Evolutionary conservation across 163 green algal genomes (phyloP), one percentile per base, ranked within the genome.

Genomic region (Scenedesmus sp.): DNA sequence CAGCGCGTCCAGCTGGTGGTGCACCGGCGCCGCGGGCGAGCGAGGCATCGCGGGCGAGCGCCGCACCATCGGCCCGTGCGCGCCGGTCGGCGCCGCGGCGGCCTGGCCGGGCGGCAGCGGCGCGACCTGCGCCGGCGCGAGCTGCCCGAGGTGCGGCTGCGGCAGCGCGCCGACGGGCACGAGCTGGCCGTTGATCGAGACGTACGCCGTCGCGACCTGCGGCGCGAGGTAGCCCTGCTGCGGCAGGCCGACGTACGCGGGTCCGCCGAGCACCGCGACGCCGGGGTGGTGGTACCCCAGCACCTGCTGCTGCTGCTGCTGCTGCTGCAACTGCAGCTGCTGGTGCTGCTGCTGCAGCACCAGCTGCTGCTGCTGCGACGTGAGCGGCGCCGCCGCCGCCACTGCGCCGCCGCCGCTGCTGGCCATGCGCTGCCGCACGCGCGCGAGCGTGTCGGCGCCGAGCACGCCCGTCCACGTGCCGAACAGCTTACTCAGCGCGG

Each of bases 401-500:
- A 14, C 3, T 60, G 69, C 22, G 31, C 29, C 57, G 20, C 45
- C n/a, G 42, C 63, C 70, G 51, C 36, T 48, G 36, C 54, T 60
- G 0, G 29, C 62, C 54, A 85, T 67, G n/a, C 69, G 65, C 1
- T n/a, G 47, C 1, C 58, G 34, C 3, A 89, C 72, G 20, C 53
- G 71, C 1, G 63, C 54, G 9, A 91, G 75, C 33, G 88, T 39
- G 14, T 56, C n/a, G 0, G 65, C 28, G 9, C 85, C 63, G 26
- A 92, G 91, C 17, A 91, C 44, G 20, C 75, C 73, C 0, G 53
- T 33, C 89, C 89, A 94, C 4, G 82, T 91, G 13, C 2, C 29
- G 42, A 85, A 64, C 47, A 94, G 72, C 63, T 84, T 86, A n/a
- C 76, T 60, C 7, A 92, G 66, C 2, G 80, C 42, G 7, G 62